Conservation (phyloP, 495 filamentous ascomycete species). For the Cenococcum geophilum region DNA sequence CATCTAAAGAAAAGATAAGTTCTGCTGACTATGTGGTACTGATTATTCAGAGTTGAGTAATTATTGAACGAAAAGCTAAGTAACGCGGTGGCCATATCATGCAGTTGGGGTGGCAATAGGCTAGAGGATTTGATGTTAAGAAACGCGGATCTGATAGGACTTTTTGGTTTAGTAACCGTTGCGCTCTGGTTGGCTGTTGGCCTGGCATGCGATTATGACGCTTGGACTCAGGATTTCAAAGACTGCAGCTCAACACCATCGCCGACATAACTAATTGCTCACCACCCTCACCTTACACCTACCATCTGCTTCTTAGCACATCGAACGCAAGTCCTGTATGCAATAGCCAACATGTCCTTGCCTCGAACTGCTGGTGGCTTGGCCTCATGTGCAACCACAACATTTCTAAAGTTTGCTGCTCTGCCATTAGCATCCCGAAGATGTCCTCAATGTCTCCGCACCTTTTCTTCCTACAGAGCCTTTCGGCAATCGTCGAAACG, state of each 20-base stretch:
- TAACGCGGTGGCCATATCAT: too few relatives aligned
- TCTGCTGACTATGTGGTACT: too few relatives aligned
- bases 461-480: slow-evolving; percentile 58
- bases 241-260: slow-evolving; percentile 1
- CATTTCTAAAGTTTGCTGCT: slow-evolving; percentile 19
- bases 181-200: too few relatives aligned
- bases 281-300: not conserved
- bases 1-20: too few relatives aligned
- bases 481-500: slow-evolving; percentile 52
- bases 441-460: slow-evolving; percentile 52
- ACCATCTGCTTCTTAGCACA: not conserved
- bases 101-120: too few relatives aligned
- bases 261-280: not conserved
- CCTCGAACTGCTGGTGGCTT: slow-evolving; percentile 8
- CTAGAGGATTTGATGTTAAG: too few relatives aligned
- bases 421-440: slow-evolving; percentile 17
- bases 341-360: slow-evolving; percentile 23
- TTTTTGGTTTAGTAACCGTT: too few relatives aligned
- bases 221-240: not conserved
- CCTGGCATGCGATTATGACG: too few relatives aligned
- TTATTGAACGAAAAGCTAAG: too few relatives aligned
- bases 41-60: too few relatives aligned
- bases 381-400: slow-evolving; percentile 5
- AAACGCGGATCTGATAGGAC: too few relatives aligned
- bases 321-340: not conserved